Conservation (phyloP, 805 yeast genomes). For the Ogataea pini region DNA sequence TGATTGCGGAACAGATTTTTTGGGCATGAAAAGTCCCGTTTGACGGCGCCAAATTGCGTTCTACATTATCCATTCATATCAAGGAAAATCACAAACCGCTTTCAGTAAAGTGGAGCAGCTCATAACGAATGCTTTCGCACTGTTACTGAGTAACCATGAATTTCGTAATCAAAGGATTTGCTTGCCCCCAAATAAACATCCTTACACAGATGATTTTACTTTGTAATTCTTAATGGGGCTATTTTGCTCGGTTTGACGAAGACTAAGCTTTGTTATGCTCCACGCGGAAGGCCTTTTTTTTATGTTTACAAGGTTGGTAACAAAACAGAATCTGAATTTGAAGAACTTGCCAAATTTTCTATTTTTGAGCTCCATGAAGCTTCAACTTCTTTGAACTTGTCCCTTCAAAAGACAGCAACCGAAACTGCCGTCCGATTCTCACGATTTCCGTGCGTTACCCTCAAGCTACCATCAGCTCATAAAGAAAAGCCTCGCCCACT, state of each 20-base stretch:
- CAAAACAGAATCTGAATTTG: neutral
- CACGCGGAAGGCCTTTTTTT: slow-evolving; percentile 7
- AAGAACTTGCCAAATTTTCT: neutral
- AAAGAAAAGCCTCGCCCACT: neutral
- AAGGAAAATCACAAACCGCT: too few relatives aligned
- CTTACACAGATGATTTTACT: neutral
- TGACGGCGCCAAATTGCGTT: too few relatives aligned
- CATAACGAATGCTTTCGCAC: too few relatives aligned
- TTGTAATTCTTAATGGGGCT: too few relatives aligned
- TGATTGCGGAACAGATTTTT: too few relatives aligned
- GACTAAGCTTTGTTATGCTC: neutral
- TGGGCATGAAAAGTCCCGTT: too few relatives aligned
- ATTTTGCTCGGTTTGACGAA: neutral
- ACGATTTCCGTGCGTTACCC: neutral
- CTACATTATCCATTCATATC: too few relatives aligned
- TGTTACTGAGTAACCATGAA: too few relatives aligned
- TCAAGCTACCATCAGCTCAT: neutral
- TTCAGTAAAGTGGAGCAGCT: too few relatives aligned
- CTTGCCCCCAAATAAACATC: too few relatives aligned
- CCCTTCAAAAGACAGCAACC: neutral
- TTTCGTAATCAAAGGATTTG: too few relatives aligned
- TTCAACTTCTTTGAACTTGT: neutral
- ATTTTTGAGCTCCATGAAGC: neutral
- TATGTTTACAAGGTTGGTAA: neutral
- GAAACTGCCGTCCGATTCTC: neutral